A percentile compares a stretch with the other conserved stretches of the same genome.
Conservation (phyloP, 371 early-diverging fungal species). For the Globomyces sp. region DNA sequence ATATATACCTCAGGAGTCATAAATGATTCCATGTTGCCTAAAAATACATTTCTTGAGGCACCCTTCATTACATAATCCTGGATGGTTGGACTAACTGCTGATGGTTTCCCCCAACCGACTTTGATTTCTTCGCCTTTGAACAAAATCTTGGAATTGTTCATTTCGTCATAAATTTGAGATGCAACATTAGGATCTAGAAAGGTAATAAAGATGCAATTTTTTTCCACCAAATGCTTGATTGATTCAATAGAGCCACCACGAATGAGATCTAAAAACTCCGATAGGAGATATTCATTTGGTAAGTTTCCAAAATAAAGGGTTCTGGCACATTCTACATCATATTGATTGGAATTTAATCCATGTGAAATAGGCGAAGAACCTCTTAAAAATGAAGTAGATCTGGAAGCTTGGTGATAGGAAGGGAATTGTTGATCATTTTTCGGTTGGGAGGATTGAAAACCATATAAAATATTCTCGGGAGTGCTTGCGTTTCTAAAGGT, state of each 20-base stretch:
- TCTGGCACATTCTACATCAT: conserved; percentile 5
- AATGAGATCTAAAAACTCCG: conserved; percentile 46
- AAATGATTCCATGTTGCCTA: conserved; percentile 65
- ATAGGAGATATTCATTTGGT: conserved; percentile 30
- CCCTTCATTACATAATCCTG: conserved; percentile 62
- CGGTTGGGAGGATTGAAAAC: too few relatives aligned
- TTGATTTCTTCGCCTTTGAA: conserved; percentile 59
- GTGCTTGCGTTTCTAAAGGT: too few relatives aligned
- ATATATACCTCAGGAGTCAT: conserved; percentile 26
- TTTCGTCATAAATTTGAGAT: conserved; percentile 45
- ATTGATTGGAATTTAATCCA: too few relatives aligned
- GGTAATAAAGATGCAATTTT: conserved; percentile 76
- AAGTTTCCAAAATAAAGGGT: conserved; percentile 52
- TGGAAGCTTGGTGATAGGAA: too few relatives aligned
- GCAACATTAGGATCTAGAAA: conserved; percentile 73
- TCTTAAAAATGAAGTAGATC: too few relatives aligned
- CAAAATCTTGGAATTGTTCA: conserved; percentile 34
- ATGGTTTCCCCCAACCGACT: conserved; percentile 78
- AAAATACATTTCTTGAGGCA: conserved; percentile 74
- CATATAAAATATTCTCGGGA: too few relatives aligned
- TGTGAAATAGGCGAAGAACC: too few relatives aligned
- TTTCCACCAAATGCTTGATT: conserved; percentile 66
- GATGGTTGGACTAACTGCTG: conserved; percentile 48
- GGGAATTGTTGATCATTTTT: too few relatives aligned
- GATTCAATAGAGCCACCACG: conserved; percentile 44